Base-by-base conservation (phyloP, 1,284 basidiomycete species). In the Ceratobasidium sp. region DNA sequence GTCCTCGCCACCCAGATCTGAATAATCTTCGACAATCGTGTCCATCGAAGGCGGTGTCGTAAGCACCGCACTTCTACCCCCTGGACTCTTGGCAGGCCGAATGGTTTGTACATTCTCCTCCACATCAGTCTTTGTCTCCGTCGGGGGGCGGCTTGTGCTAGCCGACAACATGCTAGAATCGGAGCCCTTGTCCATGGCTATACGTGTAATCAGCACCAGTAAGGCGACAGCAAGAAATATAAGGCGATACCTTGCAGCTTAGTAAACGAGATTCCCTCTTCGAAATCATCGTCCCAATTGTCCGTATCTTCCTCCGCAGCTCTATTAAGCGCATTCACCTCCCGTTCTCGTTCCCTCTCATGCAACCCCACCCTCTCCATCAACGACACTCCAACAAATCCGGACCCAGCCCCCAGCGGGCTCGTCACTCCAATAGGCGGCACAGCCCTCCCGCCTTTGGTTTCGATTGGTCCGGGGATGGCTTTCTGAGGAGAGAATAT, bases 251-350 rank as follows among this genome's bases (percentile, higher is more conserved):
- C 93, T 86, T 95, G 94, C 60, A 96, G 84, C 84, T 96, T 97
- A 10, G 92, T 92, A 76, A 94, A 90, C 0, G 95, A 95, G 40
- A 97, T 96, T 2, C 94, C 96, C 80, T 95, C 95, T 82, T 97
- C 96, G 83, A 99, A 99, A 84, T 99, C 97, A 81, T 96, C 95
- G 83, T 99, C 97, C 97, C 97, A 99, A 80, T 97, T 97, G 84
- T 97, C 95, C 12, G 92, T 95, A 83, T 95, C 93, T 81, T 94
- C 94, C 84, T 94, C 94, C 6, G 92, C 93, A 53, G 90, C 88
- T 28, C 60, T 76, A 28, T 60, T 26, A 18, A 75, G 53, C 55
- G 61, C 78, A 23, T 56, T 42, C 20, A 51, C 61, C 46, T 79
- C 71, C 42, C 67, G 84, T 61, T 82, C 86, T 82, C 84, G 86